A percentile compares a stretch with the other conserved stretches of the same genome.
Evolutionary conservation across 2,329 filamentous ascomycete species (phyloP).

Genomic region (Aureobasidium sp.): DNA sequence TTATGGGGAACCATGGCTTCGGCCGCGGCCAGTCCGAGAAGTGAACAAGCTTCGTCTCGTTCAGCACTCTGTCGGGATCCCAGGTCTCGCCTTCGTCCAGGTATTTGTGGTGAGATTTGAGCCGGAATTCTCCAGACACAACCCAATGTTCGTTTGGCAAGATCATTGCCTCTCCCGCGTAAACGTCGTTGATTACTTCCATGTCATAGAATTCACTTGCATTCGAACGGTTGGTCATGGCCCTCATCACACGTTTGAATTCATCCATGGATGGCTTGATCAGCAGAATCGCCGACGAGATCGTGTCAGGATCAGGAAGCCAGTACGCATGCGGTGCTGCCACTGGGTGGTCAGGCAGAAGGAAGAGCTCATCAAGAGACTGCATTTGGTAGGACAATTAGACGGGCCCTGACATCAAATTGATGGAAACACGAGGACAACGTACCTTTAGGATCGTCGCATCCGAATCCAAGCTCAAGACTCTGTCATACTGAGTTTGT

Average conservation of each 20-base stretch:
- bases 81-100: slow-evolving; percentile 42
- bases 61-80: slow-evolving; percentile 50
- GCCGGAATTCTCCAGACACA: slow-evolving; percentile 56
- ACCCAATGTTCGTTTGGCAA: slow-evolving; percentile 60
- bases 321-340: slow-evolving; percentile 67
- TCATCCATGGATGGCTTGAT: slow-evolving; percentile 52
- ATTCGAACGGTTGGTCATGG: slow-evolving; percentile 21
- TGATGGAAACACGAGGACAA: not conserved
- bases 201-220: slow-evolving; percentile 50
- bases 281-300: slow-evolving; percentile 50
- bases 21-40: slow-evolving; percentile 67
- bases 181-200: slow-evolving; percentile 60
- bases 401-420: not conserved
- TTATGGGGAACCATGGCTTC: slow-evolving; percentile 53
- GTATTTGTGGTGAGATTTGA: slow-evolving; percentile 45
- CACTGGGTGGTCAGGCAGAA: slow-evolving; percentile 52
- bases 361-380: slow-evolving; percentile 64
- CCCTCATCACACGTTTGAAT: slow-evolving; percentile 34
- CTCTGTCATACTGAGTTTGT: slow-evolving; percentile 54
- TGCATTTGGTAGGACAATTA: slow-evolving; percentile 26
- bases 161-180: slow-evolving; percentile 51
- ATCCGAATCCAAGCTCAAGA: slow-evolving; percentile 56
- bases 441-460: slow-evolving; percentile 45
- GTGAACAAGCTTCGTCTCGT: slow-evolving; percentile 60
- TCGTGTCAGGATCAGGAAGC: slow-evolving; percentile 40